Conservation (phyloP, 164 flowering plant species). For the Aristolochia contorta region DNA sequence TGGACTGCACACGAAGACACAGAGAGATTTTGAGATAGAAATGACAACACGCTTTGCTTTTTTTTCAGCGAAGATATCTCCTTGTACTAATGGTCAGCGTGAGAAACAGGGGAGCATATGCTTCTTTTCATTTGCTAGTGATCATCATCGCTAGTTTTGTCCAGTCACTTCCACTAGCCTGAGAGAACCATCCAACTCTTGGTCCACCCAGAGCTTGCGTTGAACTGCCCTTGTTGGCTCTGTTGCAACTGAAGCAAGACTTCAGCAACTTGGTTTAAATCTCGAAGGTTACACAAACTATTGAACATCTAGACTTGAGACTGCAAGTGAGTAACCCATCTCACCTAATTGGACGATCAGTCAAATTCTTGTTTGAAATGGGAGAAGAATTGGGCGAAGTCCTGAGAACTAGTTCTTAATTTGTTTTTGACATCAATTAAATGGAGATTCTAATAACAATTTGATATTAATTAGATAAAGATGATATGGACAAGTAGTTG, state of each 20-base stretch:
- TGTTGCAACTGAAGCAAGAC: conserved; percentile 12
- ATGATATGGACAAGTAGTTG: too few relatives aligned
- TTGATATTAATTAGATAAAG: too few relatives aligned
- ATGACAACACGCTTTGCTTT: conserved; percentile 23
- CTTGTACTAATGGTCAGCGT: conserved; percentile 16
- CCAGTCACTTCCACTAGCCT: conserved; percentile 28
- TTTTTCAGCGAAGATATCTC: conserved; percentile 23
- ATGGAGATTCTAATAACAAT: too few relatives aligned
- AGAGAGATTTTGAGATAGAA: conserved; percentile 24
- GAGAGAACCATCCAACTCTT: conserved; percentile 23
- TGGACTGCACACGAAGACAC: conserved; percentile 19
- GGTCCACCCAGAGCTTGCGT: conserved; percentile 22
- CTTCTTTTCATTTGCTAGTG: conserved; percentile 19
- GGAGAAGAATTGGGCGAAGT: too few relatives aligned
- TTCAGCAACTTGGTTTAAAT: conserved; percentile 12
- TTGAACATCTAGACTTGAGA: too few relatives aligned
- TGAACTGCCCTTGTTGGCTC: conserved; percentile 1
- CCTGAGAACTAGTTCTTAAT: too few relatives aligned
- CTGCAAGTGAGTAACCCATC: too few relatives aligned
- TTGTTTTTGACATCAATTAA: too few relatives aligned
- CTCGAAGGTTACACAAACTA: background rate
- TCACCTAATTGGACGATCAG: too few relatives aligned
- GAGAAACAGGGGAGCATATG: conserved; percentile 13
- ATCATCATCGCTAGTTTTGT: conserved; percentile 17
- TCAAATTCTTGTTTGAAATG: too few relatives aligned